phyloP scores from a whole-genome alignment of 2,329 filamentous ascomycete species.

The Dothistroma septosporum region DNA sequence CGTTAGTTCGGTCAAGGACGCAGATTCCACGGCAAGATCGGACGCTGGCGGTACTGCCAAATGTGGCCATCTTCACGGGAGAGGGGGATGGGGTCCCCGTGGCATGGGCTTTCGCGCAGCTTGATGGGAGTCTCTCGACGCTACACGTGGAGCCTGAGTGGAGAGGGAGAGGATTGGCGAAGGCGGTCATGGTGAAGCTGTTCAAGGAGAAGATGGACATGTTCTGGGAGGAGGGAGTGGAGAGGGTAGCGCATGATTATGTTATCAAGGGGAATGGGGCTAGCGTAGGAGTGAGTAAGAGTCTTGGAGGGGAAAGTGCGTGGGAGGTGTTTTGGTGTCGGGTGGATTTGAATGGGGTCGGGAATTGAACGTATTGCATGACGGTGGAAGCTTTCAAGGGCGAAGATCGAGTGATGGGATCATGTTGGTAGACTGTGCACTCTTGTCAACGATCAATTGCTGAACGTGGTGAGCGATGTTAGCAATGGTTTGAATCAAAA shows the following conservation, averaged over 20 bases:
- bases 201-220: constrained; percentile 49
- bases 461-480: no score
- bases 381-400: no score
- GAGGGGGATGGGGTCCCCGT: constrained; percentile 48
- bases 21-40: constrained; percentile 53
- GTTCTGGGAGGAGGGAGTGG: constrained; percentile 35
- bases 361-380: no score
- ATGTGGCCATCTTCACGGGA: constrained; percentile 33
- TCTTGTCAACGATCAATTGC: no score
- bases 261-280: constrained; percentile 58
- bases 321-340: constrained; percentile 59
- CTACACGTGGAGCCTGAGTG: constrained; percentile 59
- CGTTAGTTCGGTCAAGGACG: constrained; percentile 53
- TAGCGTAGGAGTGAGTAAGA: constrained; percentile 60
- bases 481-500: no score
- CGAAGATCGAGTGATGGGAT: no score
- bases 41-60: constrained; percentile 40
- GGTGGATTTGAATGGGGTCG: constrained; percentile 35
- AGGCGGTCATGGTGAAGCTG: constrained; percentile 56
- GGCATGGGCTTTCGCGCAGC: constrained; percentile 62
- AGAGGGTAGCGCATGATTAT: constrained; percentile 59
- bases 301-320: constrained; percentile 53
- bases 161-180: constrained; percentile 60
- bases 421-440: no score
- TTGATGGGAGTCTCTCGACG: constrained; percentile 59